These are phyloP conservation scores for Hansenula anomala DNA, from an alignment of 1,139 yeast genomes.

Conservation along the genomic window DNA sequence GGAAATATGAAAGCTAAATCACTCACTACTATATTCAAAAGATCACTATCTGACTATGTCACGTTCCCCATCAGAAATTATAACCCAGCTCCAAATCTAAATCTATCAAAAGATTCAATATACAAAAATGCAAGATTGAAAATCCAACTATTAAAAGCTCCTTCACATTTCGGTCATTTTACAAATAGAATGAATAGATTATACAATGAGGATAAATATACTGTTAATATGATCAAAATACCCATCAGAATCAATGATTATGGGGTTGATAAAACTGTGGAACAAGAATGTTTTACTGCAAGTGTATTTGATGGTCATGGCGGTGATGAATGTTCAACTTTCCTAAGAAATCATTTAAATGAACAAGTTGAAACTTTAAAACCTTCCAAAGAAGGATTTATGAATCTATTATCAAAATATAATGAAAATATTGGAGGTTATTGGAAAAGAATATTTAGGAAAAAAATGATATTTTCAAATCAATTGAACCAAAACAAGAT, in stretches of 20 bases:
- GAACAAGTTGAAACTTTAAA: slow-evolving; percentile 47
- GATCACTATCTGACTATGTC: slow-evolving; percentile 7
- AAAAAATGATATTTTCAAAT: slow-evolving; percentile 40
- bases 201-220: slow-evolving; percentile 76
- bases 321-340: slow-evolving; percentile 68
- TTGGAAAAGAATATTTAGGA: slow-evolving; percentile 75
- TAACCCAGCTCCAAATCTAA: not conserved
- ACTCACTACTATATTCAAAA: not conserved
- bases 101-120: not conserved
- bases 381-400: slow-evolving; percentile 25
- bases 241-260: slow-evolving; percentile 32
- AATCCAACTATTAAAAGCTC: slow-evolving; percentile 61
- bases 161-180: slow-evolving; percentile 76
- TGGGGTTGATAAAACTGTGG: slow-evolving; percentile 18
- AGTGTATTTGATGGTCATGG: slow-evolving; percentile 93
- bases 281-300: slow-evolving; percentile 13
- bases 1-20: slow-evolving; percentile 1
- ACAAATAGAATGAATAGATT: slow-evolving; percentile 71
- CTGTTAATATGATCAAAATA: slow-evolving; percentile 27
- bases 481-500: slow-evolving; percentile 33
- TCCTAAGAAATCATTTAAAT: slow-evolving; percentile 50
- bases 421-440: slow-evolving; percentile 71
- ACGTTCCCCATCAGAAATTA: slow-evolving; percentile 3
- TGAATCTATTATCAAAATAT: slow-evolving; percentile 43
- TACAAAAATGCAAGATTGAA: slow-evolving; percentile 13